A percentile compares a stretch with the other conserved stretches of the same genome.
Evolutionary conservation across 2,329 filamentous ascomycete genomes (phyloP).

Genomic region (Fusarium praegraminearum): DNA sequence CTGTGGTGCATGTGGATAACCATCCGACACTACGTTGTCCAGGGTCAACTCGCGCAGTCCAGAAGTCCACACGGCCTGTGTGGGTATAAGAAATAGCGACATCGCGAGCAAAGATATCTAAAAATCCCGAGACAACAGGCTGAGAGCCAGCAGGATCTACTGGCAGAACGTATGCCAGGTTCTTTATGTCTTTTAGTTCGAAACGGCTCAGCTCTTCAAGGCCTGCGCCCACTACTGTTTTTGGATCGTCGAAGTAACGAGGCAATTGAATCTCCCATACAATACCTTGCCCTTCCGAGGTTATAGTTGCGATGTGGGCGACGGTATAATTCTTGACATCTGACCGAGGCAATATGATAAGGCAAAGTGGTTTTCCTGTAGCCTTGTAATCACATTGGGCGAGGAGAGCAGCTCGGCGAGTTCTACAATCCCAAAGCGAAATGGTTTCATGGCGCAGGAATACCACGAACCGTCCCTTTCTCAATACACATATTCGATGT

Average conservation of each 20-base stretch:
- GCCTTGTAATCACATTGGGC: slow-evolving; percentile 64
- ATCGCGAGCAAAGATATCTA: slow-evolving; percentile 88
- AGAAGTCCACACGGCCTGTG: slow-evolving; percentile 80
- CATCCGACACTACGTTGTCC: slow-evolving; percentile 75
- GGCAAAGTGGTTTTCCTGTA: slow-evolving; percentile 79
- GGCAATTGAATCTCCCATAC: slow-evolving; percentile 83
- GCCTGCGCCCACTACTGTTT: slow-evolving; percentile 39
- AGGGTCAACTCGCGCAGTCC: slow-evolving; percentile 81
- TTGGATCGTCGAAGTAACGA: slow-evolving; percentile 52
- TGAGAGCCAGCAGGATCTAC: slow-evolving; percentile 87
- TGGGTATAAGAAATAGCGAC: slow-evolving; percentile 87
- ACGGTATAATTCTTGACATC: slow-evolving; percentile 67
- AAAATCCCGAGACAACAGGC: slow-evolving; percentile 78
- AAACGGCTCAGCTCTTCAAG: slow-evolving; percentile 79
- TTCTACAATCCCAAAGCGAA: slow-evolving; percentile 82
- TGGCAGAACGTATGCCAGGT: slow-evolving; percentile 76
- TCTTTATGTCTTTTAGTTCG: slow-evolving; percentile 70
- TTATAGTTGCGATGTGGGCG: slow-evolving; percentile 84
- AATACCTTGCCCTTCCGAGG: slow-evolving; percentile 80
- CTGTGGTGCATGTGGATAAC: slow-evolving; percentile 83
- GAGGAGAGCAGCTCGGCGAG: slow-evolving; percentile 68
- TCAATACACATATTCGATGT: slow-evolving; percentile 81
- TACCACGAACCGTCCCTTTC: slow-evolving; percentile 83
- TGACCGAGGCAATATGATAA: slow-evolving; percentile 77
- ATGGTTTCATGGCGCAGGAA: slow-evolving; percentile 79